phyloP scores from a whole-genome alignment of 495 filamentous ascomycete species.

The Ramalina peruviana region DNA sequence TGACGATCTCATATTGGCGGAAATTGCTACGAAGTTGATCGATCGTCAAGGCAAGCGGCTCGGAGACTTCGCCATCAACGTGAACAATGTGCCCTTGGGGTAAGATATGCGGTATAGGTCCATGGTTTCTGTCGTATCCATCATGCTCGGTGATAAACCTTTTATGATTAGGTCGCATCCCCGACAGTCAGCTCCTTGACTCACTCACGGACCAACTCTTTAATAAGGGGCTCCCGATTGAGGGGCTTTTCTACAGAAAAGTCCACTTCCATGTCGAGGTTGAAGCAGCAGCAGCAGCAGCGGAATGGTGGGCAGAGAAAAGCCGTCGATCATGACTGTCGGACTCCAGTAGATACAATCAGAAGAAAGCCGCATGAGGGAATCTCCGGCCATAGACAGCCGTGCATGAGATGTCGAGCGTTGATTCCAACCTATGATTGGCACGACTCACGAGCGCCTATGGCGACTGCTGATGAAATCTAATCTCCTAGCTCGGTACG shows the following conservation, averaged over 20 bases:
- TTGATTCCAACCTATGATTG: too few relatives aligned
- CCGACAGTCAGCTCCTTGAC: background rate
- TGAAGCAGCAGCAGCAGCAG: background rate
- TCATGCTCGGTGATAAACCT: conserved; percentile 31
- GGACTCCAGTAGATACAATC: too few relatives aligned
- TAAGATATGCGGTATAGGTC: conserved; percentile 33
- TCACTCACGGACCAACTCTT: conserved; percentile 26
- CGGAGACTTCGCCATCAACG: conserved; percentile 28
- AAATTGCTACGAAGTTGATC: conserved; percentile 31
- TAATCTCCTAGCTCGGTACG: too few relatives aligned
- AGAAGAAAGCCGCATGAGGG: too few relatives aligned
- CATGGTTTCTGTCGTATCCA: conserved; percentile 39
- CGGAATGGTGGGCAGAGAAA: too few relatives aligned
- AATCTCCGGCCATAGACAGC: too few relatives aligned
- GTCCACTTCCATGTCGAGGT: conserved; percentile 15
- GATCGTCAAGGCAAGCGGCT: conserved; percentile 20
- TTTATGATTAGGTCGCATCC: background rate
- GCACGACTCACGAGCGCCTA: too few relatives aligned
- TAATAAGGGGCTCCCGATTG: conserved; percentile 30
- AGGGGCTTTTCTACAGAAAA: conserved; percentile 28
- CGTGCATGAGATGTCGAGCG: too few relatives aligned
- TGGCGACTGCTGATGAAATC: too few relatives aligned
- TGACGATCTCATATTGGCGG: conserved; percentile 38
- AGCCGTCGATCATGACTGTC: too few relatives aligned
- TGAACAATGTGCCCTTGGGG: conserved; percentile 26